Evolutionary conservation across 345 rosid species (phyloP).

Genomic region (Syzygium aqueum): DNA sequence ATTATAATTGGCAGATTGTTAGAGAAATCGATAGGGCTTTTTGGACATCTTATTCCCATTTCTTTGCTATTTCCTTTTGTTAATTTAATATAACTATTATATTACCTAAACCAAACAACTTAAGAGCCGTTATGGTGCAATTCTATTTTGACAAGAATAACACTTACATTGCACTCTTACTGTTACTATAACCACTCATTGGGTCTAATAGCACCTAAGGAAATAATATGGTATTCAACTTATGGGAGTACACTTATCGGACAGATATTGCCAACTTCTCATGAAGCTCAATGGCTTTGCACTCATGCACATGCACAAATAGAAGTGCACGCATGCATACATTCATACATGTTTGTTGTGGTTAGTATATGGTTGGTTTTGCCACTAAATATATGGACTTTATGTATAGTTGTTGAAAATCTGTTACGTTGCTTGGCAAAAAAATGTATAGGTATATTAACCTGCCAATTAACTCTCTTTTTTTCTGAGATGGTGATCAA

Average conservation of each 20-base stretch:
- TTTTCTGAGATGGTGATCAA: not conserved
- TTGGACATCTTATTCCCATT: not conserved
- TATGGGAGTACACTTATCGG: not conserved
- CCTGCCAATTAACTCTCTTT: not conserved
- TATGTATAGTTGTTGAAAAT: not conserved
- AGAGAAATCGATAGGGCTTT: not conserved
- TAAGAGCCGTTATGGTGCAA: not conserved
- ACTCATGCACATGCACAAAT: not conserved
- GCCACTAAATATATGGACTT: not conserved
- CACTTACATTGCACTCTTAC: not conserved
- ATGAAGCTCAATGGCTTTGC: not conserved
- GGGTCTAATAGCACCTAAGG: not conserved
- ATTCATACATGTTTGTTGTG: not conserved
- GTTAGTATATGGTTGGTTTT: not conserved
- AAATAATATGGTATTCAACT: not conserved
- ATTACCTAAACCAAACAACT: not conserved
- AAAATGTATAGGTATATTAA: not conserved
- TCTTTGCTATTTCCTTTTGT: not conserved
- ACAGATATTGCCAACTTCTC: not conserved
- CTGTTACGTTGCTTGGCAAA: not conserved
- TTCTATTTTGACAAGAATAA: not conserved
- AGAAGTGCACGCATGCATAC: not conserved
- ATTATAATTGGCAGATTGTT: not conserved
- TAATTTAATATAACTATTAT: not conserved
- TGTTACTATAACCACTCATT: not conserved